Conservation (phyloP, 805 yeast species). For the Yamadazyma insecticola region DNA sequence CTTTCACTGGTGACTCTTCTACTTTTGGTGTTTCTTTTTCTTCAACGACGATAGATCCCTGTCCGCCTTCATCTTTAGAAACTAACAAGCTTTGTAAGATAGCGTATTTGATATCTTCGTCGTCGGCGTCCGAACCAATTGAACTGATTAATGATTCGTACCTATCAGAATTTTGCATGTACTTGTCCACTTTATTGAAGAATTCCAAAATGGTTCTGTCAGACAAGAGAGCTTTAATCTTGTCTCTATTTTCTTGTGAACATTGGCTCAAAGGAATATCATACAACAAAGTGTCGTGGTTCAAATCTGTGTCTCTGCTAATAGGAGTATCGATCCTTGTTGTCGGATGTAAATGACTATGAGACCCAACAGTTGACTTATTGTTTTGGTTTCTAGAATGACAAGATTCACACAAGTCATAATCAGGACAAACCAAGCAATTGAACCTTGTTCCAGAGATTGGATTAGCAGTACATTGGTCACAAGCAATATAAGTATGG, state of each 20-base stretch:
- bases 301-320: too few species aligned
- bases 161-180: constrained; percentile 17
- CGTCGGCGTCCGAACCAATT: constrained; percentile 9
- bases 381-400: constrained; percentile 13
- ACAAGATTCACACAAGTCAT: constrained; percentile 45
- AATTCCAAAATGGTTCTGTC: constrained; percentile 14
- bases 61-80: neutral
- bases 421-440: constrained; percentile 49
- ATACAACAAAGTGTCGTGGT: constrained; percentile 14
- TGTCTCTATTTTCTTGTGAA: constrained; percentile 10
- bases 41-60: neutral
- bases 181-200: constrained; percentile 8
- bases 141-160: constrained; percentile 17
- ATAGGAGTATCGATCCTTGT: constrained; percentile 21
- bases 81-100: constrained; percentile 17
- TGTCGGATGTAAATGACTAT: constrained; percentile 24
- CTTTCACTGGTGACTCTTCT: too few species aligned
- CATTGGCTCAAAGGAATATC: constrained; percentile 24
- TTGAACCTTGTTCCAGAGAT: constrained; percentile 45
- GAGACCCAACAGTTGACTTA: constrained; percentile 12
- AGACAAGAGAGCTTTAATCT: constrained; percentile 14
- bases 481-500: constrained; percentile 30
- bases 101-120: constrained; percentile 20
- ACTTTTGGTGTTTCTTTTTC: constrained; percentile 2
- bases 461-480: constrained; percentile 28